Base-by-base conservation (phyloP, 306 rosid genomes). In the Alnus rubra region DNA sequence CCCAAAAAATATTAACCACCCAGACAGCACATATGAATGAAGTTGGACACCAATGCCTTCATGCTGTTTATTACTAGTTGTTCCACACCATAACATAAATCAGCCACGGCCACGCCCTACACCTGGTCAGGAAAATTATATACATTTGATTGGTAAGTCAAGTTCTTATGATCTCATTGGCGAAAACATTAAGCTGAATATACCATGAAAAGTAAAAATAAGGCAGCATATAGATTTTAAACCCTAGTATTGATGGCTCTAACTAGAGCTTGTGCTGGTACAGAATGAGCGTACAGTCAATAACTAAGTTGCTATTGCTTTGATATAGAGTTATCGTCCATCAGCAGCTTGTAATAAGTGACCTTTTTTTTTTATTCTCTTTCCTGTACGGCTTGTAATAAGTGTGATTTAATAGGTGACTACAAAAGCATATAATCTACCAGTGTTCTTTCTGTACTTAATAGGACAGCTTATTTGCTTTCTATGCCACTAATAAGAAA, bases 91-190 rank as follows among this genome's bases (percentile, higher is more conserved):
- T 73, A 74, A 80, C 75, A 56, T 37, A 58, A 81, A 84, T 84
- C 84, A 88, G 50, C 88, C 94, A 68, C 92, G 89, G 51, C 95
- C 93, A 63, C 95, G 83, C 19, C 95, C 95, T 79, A 84, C 86
- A 82, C 89, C 88, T 87, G 81, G 81, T 74, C 28, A 72, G 35
- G 73, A 64, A 16, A 77, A 68, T 15, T 35, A 59, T 3, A 2
- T 13, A 23, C 33, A n/a, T 28, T 2, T 28, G 0, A 59, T 49
- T 64, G 70, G 70, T 35, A 16, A 14, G 42, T 31, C 56, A 4
- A 15, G 14, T 19, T 54, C 60, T 55, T 6, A 55, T 7, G 28
- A 2, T 28, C 59, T 54, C 59, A 18, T 18, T 55, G 30, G 30
- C 71, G 59, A 75, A 35, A 75, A 35, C 45, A 74, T 76, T 35